phyloP scores from a whole-genome alignment of 202 grass and related monocot species.

The Setaria italica region DNA sequence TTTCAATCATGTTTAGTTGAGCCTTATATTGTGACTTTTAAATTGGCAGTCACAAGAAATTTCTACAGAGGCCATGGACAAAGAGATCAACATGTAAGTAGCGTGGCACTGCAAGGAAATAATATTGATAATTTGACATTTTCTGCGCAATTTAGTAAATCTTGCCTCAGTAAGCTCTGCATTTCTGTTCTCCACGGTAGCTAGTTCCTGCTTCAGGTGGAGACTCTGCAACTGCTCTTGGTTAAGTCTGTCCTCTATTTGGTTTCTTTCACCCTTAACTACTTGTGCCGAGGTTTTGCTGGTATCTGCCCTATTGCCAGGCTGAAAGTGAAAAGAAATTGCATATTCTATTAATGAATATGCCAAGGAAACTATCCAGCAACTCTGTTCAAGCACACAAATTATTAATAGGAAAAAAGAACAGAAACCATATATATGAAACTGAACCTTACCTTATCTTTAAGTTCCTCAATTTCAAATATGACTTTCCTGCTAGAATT shows the following conservation, averaged over 20 bases:
- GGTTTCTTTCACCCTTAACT: constrained; percentile 48
- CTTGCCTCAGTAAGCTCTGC: constrained; percentile 68
- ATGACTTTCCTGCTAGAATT: constrained; percentile 61
- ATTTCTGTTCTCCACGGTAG: constrained; percentile 57
- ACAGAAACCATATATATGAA: constrained; percentile 15
- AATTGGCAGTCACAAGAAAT: background rate
- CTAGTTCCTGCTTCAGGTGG: constrained; percentile 60
- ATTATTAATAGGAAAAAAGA: background rate
- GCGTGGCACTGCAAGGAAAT: constrained; percentile 7
- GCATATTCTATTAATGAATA: constrained; percentile 17
- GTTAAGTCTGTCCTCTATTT: constrained; percentile 61
- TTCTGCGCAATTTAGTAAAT: constrained; percentile 5
- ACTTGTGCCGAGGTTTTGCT: constrained; percentile 46
- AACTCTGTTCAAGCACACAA: background rate
- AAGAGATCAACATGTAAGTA: background rate
- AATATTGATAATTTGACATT: background rate
- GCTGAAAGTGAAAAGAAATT: constrained; percentile 34
- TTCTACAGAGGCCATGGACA: background rate
- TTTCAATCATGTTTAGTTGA: constrained; percentile 9
- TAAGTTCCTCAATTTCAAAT: constrained; percentile 70
- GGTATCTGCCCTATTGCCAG: constrained; percentile 47
- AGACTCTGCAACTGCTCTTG: constrained; percentile 58
- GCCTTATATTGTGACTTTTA: constrained; percentile 3
- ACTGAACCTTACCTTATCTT: constrained; percentile 57
- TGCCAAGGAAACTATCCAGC: background rate